These are phyloP conservation scores for Apophysomyces trapeziformis DNA, from an alignment of 371 early-diverging fungal species.

Conservation along the genomic window DNA sequence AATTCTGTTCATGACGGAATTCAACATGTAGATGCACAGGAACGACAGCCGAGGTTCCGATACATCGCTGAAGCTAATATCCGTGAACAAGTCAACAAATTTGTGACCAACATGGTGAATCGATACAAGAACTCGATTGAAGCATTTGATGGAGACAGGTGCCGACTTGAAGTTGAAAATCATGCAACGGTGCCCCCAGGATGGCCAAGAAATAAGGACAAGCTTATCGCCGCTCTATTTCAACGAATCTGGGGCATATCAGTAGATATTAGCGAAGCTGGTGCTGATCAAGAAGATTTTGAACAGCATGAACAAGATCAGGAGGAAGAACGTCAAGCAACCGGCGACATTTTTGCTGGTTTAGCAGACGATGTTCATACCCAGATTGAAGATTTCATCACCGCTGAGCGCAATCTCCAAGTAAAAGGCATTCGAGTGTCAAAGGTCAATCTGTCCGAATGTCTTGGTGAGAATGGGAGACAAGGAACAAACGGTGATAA, in stretches of 20 bases:
- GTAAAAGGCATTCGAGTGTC: background rate
- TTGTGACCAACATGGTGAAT: background rate
- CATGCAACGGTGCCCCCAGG: no score
- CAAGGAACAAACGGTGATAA: background rate
- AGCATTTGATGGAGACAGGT: no score
- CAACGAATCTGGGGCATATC: background rate
- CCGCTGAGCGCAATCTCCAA: no score
- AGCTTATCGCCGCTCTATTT: background rate
- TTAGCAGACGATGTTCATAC: no score
- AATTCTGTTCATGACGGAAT: background rate
- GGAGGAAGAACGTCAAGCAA: no score
- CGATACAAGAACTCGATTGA: background rate
- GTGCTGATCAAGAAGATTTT: background rate
- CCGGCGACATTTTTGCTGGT: no score
- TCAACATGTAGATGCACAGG: background rate
- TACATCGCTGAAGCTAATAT: background rate
- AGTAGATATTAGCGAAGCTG: background rate
- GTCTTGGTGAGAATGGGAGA: background rate
- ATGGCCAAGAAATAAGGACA: no score
- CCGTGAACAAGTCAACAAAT: background rate
- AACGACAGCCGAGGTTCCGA: background rate
- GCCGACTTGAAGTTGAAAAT: no score
- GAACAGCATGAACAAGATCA: background rate
- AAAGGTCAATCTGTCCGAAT: background rate
- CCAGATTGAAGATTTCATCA: no score